phyloP scores from a whole-genome alignment of 129 eudicot species.

The Pulicaria dysenterica region DNA sequence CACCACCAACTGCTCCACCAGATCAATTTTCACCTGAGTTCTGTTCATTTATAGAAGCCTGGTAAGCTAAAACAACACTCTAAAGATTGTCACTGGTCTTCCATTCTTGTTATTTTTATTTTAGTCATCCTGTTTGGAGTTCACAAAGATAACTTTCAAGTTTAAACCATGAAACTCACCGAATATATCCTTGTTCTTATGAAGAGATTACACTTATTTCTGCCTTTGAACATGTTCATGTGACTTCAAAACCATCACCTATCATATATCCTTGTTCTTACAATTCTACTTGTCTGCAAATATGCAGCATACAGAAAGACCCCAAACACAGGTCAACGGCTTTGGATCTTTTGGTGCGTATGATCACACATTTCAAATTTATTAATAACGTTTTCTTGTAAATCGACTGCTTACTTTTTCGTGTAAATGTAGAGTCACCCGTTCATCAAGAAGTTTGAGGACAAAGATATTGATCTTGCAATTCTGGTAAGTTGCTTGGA shows the following conservation, averaged over 20 bases:
- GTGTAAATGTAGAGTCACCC: conserved; percentile 64
- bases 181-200: too few species aligned
- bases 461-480: conserved; percentile 84
- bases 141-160: not conserved
- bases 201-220: too few species aligned
- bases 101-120: not conserved
- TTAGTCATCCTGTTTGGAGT: not conserved
- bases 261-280: conserved; percentile 15
- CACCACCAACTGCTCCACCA: conserved; percentile 91
- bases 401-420: conserved; percentile 14
- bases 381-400: not conserved
- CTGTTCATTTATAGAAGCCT: conserved; percentile 86
- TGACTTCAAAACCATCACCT: not conserved
- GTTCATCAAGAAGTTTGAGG: conserved; percentile 92
- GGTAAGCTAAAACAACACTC: conserved; percentile 46
- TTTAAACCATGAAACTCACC: not conserved
- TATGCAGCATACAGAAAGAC: conserved; percentile 85
- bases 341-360: conserved; percentile 81
- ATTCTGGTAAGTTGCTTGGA: conserved; percentile 84
- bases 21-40: conserved; percentile 99
- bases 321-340: conserved; percentile 79
- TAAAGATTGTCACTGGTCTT: not conserved
- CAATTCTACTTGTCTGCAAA: conserved; percentile 15
- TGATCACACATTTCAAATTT: not conserved
- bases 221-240: too few species aligned